Conservation (phyloP, 2,329 filamentous ascomycete genomes). For the Alternaria triticina region DNA sequence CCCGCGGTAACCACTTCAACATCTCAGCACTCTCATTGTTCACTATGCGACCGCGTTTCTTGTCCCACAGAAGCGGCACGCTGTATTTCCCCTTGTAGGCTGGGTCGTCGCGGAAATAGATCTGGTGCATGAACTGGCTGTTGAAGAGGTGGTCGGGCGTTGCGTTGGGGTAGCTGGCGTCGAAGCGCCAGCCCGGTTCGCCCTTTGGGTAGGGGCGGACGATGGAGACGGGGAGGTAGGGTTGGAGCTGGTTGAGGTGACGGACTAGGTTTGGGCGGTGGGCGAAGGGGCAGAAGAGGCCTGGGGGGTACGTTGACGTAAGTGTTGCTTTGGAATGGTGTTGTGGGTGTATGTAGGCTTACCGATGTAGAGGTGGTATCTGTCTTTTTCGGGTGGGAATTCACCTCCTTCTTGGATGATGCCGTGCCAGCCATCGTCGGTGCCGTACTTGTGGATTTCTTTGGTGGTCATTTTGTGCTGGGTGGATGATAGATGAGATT, state of each 20-base stretch:
- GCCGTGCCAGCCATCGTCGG: constrained; percentile 60
- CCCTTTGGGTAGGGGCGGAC: constrained; percentile 73
- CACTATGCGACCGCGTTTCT: constrained; percentile 61
- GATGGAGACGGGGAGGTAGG: constrained; percentile 62
- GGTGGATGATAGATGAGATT: neutral
- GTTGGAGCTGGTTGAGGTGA: constrained; percentile 63
- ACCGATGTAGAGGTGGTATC: constrained; percentile 64
- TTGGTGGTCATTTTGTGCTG: constrained; percentile 7
- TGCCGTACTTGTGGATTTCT: constrained; percentile 46
- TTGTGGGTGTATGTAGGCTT: neutral
- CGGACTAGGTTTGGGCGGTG: constrained; percentile 66
- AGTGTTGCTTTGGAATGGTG: neutral
- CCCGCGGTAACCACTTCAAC: constrained; percentile 63
- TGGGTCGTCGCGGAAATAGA: constrained; percentile 68
- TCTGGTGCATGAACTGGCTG: constrained; percentile 64
- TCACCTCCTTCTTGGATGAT: constrained; percentile 54
- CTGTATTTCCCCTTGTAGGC: constrained; percentile 67
- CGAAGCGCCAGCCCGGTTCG: constrained; percentile 67
- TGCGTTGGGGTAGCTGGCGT: constrained; percentile 62
- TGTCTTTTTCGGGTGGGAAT: constrained; percentile 58
- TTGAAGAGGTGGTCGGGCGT: constrained; percentile 67
- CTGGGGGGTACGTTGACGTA: constrained; percentile 34
- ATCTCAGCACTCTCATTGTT: constrained; percentile 68
- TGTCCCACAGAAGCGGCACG: constrained; percentile 69
- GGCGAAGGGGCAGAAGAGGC: constrained; percentile 70